Evolutionary conservation across 2,329 filamentous ascomycete species (phyloP).

Genomic region (Venturia carpophila): DNA sequence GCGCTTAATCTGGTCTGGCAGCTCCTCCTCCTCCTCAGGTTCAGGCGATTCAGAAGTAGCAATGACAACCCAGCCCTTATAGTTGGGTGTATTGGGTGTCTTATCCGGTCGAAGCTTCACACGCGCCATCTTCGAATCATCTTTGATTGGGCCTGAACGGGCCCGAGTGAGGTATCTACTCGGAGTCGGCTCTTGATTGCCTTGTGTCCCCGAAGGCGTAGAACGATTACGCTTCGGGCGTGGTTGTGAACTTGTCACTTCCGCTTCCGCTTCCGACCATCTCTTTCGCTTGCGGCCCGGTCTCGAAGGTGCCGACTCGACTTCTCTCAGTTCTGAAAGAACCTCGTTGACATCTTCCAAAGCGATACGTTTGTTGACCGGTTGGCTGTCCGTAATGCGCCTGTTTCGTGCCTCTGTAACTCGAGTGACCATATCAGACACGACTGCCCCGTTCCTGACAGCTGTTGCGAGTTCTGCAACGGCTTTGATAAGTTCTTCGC

Average conservation of each 20-base stretch:
- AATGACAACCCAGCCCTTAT: neutral
- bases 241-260: neutral
- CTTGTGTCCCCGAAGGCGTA: neutral
- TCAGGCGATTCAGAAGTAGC: neutral
- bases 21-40: neutral
- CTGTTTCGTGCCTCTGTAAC: conserved; percentile 4
- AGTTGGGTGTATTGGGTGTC: neutral
- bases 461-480: neutral
- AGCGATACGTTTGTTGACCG: neutral
- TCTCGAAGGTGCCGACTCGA: neutral
- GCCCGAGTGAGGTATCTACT: neutral
- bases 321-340: neutral
- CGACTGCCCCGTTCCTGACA: neutral
- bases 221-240: neutral
- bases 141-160: neutral
- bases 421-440: neutral
- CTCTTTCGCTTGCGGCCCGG: neutral
- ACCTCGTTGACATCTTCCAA: neutral
- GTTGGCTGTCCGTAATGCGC: neutral
- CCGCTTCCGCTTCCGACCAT: neutral
- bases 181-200: neutral
- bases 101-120: neutral
- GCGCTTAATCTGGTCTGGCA: neutral
- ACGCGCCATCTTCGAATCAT: neutral
- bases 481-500: neutral